Conservation (phyloP, 805 yeast genomes). For the Lipomyces anomalus region DNA sequence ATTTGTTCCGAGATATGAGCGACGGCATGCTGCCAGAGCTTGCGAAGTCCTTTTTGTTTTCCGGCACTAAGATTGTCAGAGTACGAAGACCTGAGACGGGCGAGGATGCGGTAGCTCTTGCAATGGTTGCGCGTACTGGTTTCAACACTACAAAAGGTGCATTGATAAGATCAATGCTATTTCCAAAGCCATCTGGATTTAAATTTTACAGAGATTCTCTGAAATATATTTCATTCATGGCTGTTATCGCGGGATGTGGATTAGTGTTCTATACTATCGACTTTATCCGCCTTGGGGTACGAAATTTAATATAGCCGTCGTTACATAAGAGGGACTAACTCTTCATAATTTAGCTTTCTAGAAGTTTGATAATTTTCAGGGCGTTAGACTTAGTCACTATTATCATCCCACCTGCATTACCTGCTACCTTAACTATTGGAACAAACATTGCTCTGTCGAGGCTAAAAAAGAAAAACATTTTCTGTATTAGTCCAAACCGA, state of each 20-base stretch:
- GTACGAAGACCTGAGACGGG: slow-evolving; percentile 51
- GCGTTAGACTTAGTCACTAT: slow-evolving; percentile 92
- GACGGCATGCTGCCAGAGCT: slow-evolving; percentile 57
- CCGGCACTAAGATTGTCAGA: slow-evolving; percentile 84
- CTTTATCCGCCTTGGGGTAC: slow-evolving; percentile 69
- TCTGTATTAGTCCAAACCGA: slow-evolving; percentile 89
- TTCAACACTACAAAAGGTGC: slow-evolving; percentile 95
- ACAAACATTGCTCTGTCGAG: slow-evolving; percentile 85
- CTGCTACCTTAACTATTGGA: slow-evolving; percentile 95
- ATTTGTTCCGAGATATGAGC: slow-evolving; percentile 30
- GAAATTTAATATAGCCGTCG: not conserved
- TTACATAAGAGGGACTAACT: not conserved
- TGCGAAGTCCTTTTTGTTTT: slow-evolving; percentile 70
- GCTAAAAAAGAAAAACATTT: slow-evolving; percentile 61
- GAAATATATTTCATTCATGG: slow-evolving; percentile 93
- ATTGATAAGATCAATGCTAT: slow-evolving; percentile 87
- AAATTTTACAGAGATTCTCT: slow-evolving; percentile 92
- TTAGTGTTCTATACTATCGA: slow-evolving; percentile 77
- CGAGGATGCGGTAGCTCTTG: slow-evolving; percentile 62
- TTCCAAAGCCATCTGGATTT: slow-evolving; percentile 91
- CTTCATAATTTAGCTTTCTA: slow-evolving; percentile 44
- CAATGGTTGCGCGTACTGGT: slow-evolving; percentile 83
- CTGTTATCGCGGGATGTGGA: slow-evolving; percentile 75
- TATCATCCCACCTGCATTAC: slow-evolving; percentile 97
- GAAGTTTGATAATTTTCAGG: slow-evolving; percentile 66